Percentiles rank a stretch among this genome's conserved stretches.
These are phyloP conservation scores for Ensete glaucum DNA, from an alignment of 176 grass and related monocot species.

Conservation along the genomic window DNA sequence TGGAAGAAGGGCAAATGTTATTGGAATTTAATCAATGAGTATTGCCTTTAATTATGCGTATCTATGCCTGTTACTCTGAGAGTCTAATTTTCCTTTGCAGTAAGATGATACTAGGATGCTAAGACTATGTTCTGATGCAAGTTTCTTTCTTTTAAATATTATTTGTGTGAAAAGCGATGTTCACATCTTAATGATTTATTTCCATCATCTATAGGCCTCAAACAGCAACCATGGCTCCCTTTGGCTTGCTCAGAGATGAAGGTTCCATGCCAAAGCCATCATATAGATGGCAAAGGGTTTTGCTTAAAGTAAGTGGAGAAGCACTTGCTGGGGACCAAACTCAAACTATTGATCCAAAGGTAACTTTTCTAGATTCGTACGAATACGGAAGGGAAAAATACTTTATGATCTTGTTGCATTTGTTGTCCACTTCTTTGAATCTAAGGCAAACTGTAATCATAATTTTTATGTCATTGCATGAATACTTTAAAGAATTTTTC, in stretches of 20 bases:
- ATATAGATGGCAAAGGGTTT: conserved; percentile 78
- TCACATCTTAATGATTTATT: no score
- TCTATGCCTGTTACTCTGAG: no score
- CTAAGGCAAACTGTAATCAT: no score
- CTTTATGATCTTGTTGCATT: neutral
- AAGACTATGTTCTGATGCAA: neutral
- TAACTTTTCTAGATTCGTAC: neutral
- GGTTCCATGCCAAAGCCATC: conserved; percentile 33
- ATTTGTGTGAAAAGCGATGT: no score
- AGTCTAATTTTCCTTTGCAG: no score
- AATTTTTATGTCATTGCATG: no score
- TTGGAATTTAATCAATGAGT: no score
- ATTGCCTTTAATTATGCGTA: no score
- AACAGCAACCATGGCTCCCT: conserved; percentile 34
- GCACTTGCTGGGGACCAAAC: conserved; percentile 76
- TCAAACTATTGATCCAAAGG: conserved; percentile 89
- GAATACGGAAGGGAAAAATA: neutral
- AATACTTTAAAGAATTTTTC: no score
- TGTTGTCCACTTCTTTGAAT: neutral
- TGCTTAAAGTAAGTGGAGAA: conserved; percentile 96
- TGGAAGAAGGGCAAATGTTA: neutral
- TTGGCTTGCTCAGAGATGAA: conserved; percentile 55
- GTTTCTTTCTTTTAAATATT: neutral
- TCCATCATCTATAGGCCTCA: conserved; percentile 19
- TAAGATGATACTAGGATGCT: neutral